phyloP scores from a whole-genome alignment of 75 land plant species.

The Cupressus sempervirens region DNA sequence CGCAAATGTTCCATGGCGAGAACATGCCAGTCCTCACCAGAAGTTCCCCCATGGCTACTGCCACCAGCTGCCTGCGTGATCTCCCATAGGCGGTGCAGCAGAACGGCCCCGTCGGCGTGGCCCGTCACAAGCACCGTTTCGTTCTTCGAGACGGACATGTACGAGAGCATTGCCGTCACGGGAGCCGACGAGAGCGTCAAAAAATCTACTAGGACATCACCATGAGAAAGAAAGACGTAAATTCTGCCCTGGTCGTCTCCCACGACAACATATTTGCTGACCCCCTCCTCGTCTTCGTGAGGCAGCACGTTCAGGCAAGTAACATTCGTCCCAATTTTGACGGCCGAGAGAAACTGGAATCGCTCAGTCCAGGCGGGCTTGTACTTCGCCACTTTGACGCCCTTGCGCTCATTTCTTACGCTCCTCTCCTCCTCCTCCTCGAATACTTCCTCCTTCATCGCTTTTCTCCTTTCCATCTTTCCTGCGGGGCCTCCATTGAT shows the following conservation, averaged over 20 bases:
- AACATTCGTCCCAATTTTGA: constrained; percentile 55
- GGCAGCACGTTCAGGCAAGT: constrained; percentile 69
- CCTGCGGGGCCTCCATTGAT: background rate
- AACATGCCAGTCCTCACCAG: constrained; percentile 13
- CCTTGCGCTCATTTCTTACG: background rate
- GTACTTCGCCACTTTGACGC: constrained; percentile 64
- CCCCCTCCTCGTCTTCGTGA: constrained; percentile 67
- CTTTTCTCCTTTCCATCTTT: background rate
- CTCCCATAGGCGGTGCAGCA: constrained; percentile 69
- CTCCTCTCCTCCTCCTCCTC: background rate
- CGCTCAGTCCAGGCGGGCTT: constrained; percentile 81
- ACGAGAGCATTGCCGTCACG: constrained; percentile 69
- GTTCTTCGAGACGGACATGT: constrained; percentile 44
- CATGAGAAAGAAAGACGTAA: constrained; percentile 56
- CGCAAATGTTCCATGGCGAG: constrained; percentile 38
- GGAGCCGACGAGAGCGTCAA: constrained; percentile 39
- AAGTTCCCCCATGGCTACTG: background rate
- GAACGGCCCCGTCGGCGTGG: constrained; percentile 68
- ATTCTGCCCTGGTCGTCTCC: constrained; percentile 66
- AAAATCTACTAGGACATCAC: constrained; percentile 63
- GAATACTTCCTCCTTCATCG: background rate
- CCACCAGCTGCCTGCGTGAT: constrained; percentile 34
- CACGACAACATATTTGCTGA: constrained; percentile 78
- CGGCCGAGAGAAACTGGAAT: constrained; percentile 83
- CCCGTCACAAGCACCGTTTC: constrained; percentile 83